Evolutionary conservation across 2,329 filamentous ascomycete genomes (phyloP).

Genomic region (Diaporthe sp.): DNA sequence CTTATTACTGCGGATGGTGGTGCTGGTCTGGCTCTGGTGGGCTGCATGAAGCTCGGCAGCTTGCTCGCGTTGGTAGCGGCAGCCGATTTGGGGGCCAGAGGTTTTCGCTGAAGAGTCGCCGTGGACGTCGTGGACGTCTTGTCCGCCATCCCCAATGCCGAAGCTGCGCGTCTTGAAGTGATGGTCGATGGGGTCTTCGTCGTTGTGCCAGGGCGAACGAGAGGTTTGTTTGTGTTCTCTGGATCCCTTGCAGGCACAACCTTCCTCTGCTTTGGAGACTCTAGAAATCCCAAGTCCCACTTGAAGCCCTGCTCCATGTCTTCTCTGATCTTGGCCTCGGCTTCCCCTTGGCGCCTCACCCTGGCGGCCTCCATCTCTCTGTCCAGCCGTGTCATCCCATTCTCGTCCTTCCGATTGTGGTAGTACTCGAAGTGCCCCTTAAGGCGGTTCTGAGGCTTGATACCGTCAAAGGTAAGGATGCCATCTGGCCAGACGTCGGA

Average conservation of each 20-base stretch:
- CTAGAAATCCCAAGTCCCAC: constrained; percentile 45
- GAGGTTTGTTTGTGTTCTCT: constrained; percentile 35
- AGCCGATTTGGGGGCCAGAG: constrained; percentile 35
- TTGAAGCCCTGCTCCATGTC: constrained; percentile 67
- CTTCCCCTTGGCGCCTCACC: constrained; percentile 62
- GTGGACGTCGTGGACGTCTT: constrained; percentile 37
- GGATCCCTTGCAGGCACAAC: constrained; percentile 42
- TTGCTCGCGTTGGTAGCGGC: constrained; percentile 36
- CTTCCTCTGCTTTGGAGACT: constrained; percentile 55
- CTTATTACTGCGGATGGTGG: constrained; percentile 49
- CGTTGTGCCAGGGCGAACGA: constrained; percentile 13
- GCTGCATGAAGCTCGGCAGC: constrained; percentile 32
- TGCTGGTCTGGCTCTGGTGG: constrained; percentile 39
- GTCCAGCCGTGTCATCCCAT: constrained; percentile 72
- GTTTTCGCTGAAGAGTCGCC: constrained; percentile 40
- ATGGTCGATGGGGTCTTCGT: constrained; percentile 58
- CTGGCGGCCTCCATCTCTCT: constrained; percentile 67
- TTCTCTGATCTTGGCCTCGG: constrained; percentile 75
- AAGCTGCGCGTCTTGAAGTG: constrained; percentile 64
- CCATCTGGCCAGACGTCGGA: constrained; percentile 74
- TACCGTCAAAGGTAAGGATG: constrained; percentile 64
- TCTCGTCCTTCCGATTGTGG: constrained; percentile 72
- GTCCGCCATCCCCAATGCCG: constrained; percentile 57
- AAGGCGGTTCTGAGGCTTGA: constrained; percentile 68
- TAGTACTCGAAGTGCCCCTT: constrained; percentile 72